Percentiles rank a stretch among this genome's conserved stretches.
These are phyloP conservation scores for Kazachstania sp. DNA, from an alignment of 1,139 yeast species.

Conservation along the genomic window DNA sequence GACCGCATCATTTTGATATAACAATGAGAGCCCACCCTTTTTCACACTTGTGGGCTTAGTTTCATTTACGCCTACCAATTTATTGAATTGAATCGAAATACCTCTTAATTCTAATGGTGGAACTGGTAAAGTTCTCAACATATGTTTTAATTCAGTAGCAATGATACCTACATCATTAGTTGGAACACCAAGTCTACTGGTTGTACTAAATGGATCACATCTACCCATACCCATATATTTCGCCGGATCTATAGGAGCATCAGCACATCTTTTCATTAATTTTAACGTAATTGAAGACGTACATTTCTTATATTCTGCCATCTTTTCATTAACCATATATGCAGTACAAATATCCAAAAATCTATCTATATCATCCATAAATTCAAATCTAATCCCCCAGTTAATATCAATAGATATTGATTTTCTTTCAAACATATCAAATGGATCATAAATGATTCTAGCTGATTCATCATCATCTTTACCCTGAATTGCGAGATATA, in stretches of 20 bases:
- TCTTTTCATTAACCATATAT: slow-evolving; percentile 47
- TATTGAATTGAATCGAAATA: slow-evolving; percentile 58
- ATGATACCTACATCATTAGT: slow-evolving; percentile 57
- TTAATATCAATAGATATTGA: slow-evolving; percentile 84
- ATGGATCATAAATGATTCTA: slow-evolving; percentile 31
- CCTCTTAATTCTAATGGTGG: slow-evolving; percentile 72
- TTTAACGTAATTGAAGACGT: slow-evolving; percentile 58
- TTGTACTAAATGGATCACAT: slow-evolving; percentile 57
- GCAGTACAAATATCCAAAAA: slow-evolving; percentile 52
- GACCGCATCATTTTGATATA: slow-evolving; percentile 7
- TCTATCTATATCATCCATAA: slow-evolving; percentile 48
- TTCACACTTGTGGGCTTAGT: slow-evolving; percentile 1
- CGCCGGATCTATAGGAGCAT: slow-evolving; percentile 66
- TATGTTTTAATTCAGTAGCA: slow-evolving; percentile 50
- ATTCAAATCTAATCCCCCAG: slow-evolving; percentile 77
- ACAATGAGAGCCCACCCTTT: slow-evolving; percentile 8
- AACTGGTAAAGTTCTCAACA: slow-evolving; percentile 49
- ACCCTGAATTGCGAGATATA: slow-evolving; percentile 43
- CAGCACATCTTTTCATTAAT: slow-evolving; percentile 52
- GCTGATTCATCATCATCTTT: slow-evolving; percentile 42
- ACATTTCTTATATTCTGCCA: slow-evolving; percentile 39
- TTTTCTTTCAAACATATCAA: slow-evolving; percentile 48
- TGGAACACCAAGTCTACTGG: slow-evolving; percentile 52
- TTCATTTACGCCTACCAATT: slow-evolving; percentile 31
- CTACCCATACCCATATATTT: slow-evolving; percentile 79